Evolutionary conservation across 1,284 basidiomycete genomes (phyloP), one percentile per base, ranked within the genome.

Genomic region (Cryptococcus floricola): DNA sequence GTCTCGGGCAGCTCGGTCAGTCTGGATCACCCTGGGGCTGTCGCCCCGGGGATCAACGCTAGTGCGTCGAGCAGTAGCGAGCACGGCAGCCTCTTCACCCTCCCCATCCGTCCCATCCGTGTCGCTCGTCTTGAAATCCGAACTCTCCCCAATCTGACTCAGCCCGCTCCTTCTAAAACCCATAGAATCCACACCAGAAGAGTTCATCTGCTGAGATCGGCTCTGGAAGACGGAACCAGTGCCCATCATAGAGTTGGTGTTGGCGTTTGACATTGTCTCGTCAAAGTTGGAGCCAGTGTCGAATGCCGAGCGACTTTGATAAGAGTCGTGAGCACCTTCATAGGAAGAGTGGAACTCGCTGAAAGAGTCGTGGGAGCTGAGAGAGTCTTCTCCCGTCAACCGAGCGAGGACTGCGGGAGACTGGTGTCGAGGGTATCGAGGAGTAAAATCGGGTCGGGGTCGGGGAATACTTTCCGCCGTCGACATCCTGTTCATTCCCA

Each of bases 371-470:
- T 65, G 64, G 9, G 62, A 61, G 10, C 62, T 67, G 4, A 61
- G 48, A n/a, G 61, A 59, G 39, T 66, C 66, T 28, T 65, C 60
- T 19, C 58, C 59, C 2, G 68, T 64, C 43, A 74, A 52, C n/a
- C 61, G 58, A 27, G 66, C 68, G 19, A 73, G 61, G 2, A 56
- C 59, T 12, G 60, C 62, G 5, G 73, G 67, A 14, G 65, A 66
- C 50, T 68, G 62, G 56, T 73, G 66, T 50, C 74, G 67, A 16
- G 75, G 74, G 57, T 73, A 75, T 23, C 70, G 60, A 12, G 76
- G 75, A 25, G 71, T 73, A 61, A 77, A 77, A 50, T 76, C 69
- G 8, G 63, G 61, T 34, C 70, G 60, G 5, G 73, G 76, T 39
- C 74, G 64, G n/a, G 73, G 69, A 43, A 74, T 68, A 34, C 63